Evolutionary conservation across 108 stramenopile species (phyloP), one percentile per base, ranked within the genome.

Genomic region (Skeletonema tropicum): DNA sequence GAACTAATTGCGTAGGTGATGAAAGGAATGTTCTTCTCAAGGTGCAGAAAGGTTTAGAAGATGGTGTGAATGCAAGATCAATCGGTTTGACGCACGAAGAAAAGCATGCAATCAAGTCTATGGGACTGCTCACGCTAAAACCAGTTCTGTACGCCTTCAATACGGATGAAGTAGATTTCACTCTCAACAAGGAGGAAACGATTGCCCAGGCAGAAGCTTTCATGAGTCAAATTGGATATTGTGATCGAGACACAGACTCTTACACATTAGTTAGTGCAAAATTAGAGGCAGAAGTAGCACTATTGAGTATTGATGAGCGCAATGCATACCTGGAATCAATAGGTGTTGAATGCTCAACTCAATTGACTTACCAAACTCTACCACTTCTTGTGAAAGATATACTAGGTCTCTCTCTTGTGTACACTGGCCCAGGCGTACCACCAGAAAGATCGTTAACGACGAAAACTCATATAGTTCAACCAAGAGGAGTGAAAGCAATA

Each of bases 91-190:
- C 86, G 0, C 39, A 62, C 0, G 76, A 80, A 2, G 87, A 88
- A 73, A 35, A 64, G 49, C 57, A 66, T 66, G 55, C 66, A 5
- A 87, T 94, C 64, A 82, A 83, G 72, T 70, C 77, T 14, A 90
- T 95, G 77, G 90, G 91, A 3, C 83, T 97, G 32, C 66, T 97
- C 32, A 92, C 95, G 3, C 64, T 83, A n/a, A 97, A 96, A 72
- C 92, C 90, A 9, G 83, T 91, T 3, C 86, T 98, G 29, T 96
- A 95, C 71, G 94, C 95, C 12, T 92, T 93, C 70, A 98, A 98
- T 70, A 95, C 97, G 17, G 97, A 95, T 71, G 97, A 98, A 49
- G 66, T 87, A 33, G 87, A 91, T 61, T 91, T 84, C 67, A 42
- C 70, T 6, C 38, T 85, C 25, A 71, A 80, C 46, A 42, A 72